Evolutionary conservation across 1,139 yeast genomes (phyloP).

Genomic region (Kodamaea derodonti): DNA sequence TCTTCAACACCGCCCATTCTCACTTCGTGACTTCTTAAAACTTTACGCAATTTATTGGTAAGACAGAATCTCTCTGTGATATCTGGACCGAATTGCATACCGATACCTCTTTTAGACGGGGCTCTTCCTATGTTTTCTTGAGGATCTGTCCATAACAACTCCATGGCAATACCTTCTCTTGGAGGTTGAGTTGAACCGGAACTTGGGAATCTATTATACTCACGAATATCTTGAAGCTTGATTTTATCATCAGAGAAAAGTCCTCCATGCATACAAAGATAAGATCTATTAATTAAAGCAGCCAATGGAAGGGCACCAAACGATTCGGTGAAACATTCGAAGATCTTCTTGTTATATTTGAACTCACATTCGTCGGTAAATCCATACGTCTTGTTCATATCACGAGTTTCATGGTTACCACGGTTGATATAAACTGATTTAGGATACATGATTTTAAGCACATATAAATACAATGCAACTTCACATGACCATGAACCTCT

Average conservation of each 20-base stretch:
- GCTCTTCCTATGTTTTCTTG: conserved; percentile 74
- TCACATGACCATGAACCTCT: conserved; percentile 99
- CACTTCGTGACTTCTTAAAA: conserved; percentile 93
- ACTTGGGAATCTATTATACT: conserved; percentile 58
- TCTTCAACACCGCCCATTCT: conserved; percentile 85
- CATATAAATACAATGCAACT: conserved; percentile 78
- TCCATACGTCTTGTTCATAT: conserved; percentile 96
- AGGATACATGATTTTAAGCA: conserved; percentile 80
- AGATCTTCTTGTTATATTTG: conserved; percentile 81
- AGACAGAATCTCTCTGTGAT: conserved; percentile 77
- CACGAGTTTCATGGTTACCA: conserved; percentile 96
- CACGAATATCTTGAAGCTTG: conserved; percentile 69
- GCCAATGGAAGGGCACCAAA: conserved; percentile 88
- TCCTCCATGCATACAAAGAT: conserved; percentile 95
- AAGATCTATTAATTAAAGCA: conserved; percentile 69
- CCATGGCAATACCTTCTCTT: conserved; percentile 91
- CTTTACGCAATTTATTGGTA: conserved; percentile 65
- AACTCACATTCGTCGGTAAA: conserved; percentile 94
- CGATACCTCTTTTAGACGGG: conserved; percentile 91
- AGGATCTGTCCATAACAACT: conserved; percentile 96
- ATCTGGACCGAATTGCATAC: conserved; percentile 96
- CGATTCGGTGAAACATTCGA: conserved; percentile 80
- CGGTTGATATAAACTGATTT: conserved; percentile 69
- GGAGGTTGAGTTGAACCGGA: conserved; percentile 77
- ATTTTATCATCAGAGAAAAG: conserved; percentile 75